Base-by-base conservation (phyloP, 768 basidiomycete species). In the Gloeostereum incarnatum region DNA sequence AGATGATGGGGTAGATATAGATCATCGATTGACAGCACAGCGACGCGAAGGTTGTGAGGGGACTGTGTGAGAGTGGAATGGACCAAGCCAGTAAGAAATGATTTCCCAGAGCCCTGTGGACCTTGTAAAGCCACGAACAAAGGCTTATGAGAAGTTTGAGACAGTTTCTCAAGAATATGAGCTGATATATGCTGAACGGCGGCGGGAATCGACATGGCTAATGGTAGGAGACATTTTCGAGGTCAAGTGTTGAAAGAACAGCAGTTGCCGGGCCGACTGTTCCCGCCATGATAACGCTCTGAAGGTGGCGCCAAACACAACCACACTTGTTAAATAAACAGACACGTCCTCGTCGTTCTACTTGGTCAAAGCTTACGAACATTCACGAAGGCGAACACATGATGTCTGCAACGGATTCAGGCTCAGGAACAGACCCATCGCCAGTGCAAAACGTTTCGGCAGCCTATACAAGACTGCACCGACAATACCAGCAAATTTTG, bases 71-170 rank as follows among this genome's bases (percentile, higher is more conserved):
- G 70, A 55, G 47, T 51, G 21, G 47, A 51, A 42, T 50, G 70
- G 20, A 93, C 65, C 20, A 65, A 69, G 4, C 68, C 65, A 4
- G 86, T 78, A 19, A 90, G 66, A 52, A 73, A 89, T 0, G 91
- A 83, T 64, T 98, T 98, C 23, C 93, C 92, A 37, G 84, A 86
- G 8, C 93, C 93, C 58, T 97, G 93, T 0, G 93, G 91, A 1
- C 93, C 93, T 60, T 96, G 93, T 11, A 96, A 52, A 2, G 80
- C 91, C 9, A 93, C 76, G 44, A 96, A 83, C 11, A 96, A 63
- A 3, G 93, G 91, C 17, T 56, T 54, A 8, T 9, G 37, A 5
- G 10, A 35, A 6, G 29, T 19, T n/a, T 18, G 31, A n/a, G 41
- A 6, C 6, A 71, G 49, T 20, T 69, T 61, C 2, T 27, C n/a